Evolutionary conservation across 768 basidiomycete species (phyloP), one percentile per base, ranked within the genome.

Genomic region (Pholiota conissans): DNA sequence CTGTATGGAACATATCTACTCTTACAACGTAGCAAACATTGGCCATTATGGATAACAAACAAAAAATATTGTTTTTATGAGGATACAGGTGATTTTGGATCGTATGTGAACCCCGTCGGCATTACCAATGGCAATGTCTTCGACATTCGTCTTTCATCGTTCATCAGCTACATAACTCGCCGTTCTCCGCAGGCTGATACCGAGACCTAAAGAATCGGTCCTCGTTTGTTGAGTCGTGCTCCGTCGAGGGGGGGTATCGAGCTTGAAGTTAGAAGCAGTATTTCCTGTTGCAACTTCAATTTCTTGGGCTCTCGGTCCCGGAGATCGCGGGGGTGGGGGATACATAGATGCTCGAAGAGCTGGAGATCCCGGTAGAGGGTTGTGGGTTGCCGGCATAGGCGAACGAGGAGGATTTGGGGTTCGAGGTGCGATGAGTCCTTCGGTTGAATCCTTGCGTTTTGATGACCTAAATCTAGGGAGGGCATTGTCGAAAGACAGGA

Each of bases 341-440:
- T 71, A 68, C 13, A 70, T 67, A 18, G 70, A 61, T 13, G 73
- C 69, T 52, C 73, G 60, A 7, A 69, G 48, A 26, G 67, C 67
- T 9, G 72, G 67, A 42, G 69, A 72, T 7, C 64, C 59, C 26
- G 65, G 63, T 13, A 56, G 50, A 27, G 55, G 32, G 20, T 22
- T 27, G 29, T 55, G 45, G 5, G 32, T 37, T 29, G 67, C 68
- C 28, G 66, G 69, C n/a, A 66, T 64, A 24, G 74, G 73, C 16
- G 77, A 71, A 14, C 71, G 67, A 29, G 74, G 65, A 9, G 68
- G 67, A 49, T 63, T 65, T 1, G 84, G 82, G 14, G 86, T 78
- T 11, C 76, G 83, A 13, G 87, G 87, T 0, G 89, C 84, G 57
- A 93, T 84, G 52, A 93, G 74, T 11, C 90, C 92, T 62, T 90